A percentile compares a stretch with the other conserved stretches of the same genome.
Conservation (phyloP, 1,139 yeast species). For the Pichia sp. region DNA sequence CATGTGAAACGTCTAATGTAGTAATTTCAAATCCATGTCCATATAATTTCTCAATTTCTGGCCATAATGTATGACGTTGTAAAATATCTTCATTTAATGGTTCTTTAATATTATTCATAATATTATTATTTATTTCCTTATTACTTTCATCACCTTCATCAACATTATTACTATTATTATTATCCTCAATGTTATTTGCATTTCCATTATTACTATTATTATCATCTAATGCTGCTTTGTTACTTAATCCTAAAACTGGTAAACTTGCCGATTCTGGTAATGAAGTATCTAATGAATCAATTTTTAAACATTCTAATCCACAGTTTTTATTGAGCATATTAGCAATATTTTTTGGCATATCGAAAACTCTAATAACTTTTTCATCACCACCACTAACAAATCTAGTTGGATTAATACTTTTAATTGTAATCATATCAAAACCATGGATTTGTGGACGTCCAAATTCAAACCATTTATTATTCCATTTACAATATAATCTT, state of each 20-base stretch:
- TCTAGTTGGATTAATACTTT: conserved; percentile 49
- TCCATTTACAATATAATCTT: conserved; percentile 68
- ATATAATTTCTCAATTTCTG: conserved; percentile 87
- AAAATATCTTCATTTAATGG: conserved; percentile 89
- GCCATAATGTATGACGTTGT: conserved; percentile 90
- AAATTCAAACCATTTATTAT: conserved; percentile 75
- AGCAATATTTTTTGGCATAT: conserved; percentile 79
- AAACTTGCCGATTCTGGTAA: conserved; percentile 80
- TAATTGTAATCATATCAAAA: conserved; percentile 88
- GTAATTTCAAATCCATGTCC: conserved; percentile 97
- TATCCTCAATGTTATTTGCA: conserved; percentile 34
- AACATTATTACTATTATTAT: conserved; percentile 36
- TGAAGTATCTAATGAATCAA: conserved; percentile 29
- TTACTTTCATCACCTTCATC: conserved; percentile 34
- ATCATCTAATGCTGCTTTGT: conserved; percentile 59
- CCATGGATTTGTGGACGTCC: conserved; percentile 98
- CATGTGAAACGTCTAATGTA: conserved; percentile 66
- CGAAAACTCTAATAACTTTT: conserved; percentile 83
- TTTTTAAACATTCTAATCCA: conserved; percentile 18
- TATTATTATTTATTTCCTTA: conserved; percentile 36
- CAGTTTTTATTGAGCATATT: conserved; percentile 51
- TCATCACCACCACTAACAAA: conserved; percentile 97
- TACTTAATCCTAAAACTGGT: conserved; percentile 91
- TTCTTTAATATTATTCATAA: conserved; percentile 37
- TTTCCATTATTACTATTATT: conserved; percentile 38